phyloP scores from a whole-genome alignment of 768 basidiomycete species.

The Hygrophorus russula region DNA sequence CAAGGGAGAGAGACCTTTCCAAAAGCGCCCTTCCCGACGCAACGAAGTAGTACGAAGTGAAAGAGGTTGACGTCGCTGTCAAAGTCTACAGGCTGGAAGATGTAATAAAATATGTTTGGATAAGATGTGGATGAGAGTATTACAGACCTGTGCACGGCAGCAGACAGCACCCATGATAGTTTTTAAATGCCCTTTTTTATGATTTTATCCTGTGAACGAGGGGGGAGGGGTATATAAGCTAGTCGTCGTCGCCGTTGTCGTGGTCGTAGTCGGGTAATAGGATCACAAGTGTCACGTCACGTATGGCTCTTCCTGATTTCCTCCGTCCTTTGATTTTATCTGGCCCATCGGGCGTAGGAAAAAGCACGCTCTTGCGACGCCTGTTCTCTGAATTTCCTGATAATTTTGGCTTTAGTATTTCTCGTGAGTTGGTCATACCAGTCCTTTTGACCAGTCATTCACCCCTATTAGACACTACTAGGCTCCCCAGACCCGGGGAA shows the following conservation, averaged over 20 bases:
- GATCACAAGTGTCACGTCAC: too few relatives aligned
- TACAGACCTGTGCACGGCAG: conserved; percentile 66
- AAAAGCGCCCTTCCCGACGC: conserved; percentile 98
- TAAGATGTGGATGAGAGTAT: background rate
- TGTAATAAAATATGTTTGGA: conserved; percentile 2
- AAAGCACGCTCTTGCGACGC: conserved; percentile 77
- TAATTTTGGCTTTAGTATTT: conserved; percentile 88
- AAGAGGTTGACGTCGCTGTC: conserved; percentile 94
- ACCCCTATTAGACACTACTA: conserved; percentile 67
- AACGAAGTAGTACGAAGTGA: conserved; percentile 88
- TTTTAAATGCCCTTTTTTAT: conserved; percentile 7
- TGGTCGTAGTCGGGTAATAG: too few relatives aligned
- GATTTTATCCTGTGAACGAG: too few relatives aligned
- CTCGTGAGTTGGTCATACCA: conserved; percentile 44
- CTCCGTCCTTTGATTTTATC: conserved; percentile 77
- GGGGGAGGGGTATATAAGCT: too few relatives aligned
- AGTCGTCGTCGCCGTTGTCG: too few relatives aligned
- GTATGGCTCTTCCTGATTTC: conserved; percentile 22
- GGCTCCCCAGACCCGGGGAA: conserved; percentile 75
- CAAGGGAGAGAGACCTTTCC: conserved; percentile 61
- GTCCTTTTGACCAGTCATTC: conserved; percentile 5
- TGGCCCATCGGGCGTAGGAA: conserved; percentile 90
- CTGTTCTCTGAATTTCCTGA: conserved; percentile 76
- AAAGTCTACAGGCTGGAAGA: conserved; percentile 78
- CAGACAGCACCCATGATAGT: conserved; percentile 70